Base-by-base conservation (phyloP, 2,329 filamentous ascomycete species). In the Cryphonectria parasitica region DNA sequence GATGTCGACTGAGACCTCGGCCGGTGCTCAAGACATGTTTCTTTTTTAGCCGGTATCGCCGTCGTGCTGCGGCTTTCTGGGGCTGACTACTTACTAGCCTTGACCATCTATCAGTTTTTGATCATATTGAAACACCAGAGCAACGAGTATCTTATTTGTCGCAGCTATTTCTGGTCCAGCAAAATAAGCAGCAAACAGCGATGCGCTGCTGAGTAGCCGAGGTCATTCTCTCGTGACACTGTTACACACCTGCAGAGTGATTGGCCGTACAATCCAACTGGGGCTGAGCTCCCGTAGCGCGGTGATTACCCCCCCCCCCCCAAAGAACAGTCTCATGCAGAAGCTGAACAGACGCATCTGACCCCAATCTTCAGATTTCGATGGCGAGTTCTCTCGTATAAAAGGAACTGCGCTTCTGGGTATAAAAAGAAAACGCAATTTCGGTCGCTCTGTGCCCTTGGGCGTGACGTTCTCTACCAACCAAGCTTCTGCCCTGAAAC, bases 391-490 rank as follows among this genome's bases (percentile, higher is more conserved):
- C 22, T 34, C 34, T 61, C 58, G 58, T 39, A 39, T 39, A 61
- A 19, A n/a, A 3, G 36, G 36, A n/a, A n/a, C n/a, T 61, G 56
- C 52, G 8, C 6, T n/a, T 61, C n/a, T 13, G 31, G 10, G 58
- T 61, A 61, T 39, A 36, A 61, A 61, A 61, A 61, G 58, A 61
- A 60, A 61, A 15, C 13, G 31, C 61, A 64, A 45, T 64, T 31
- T 45, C 36, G 15, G 22, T 28, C 61, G 39, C 25, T 10, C 17
- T 54, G 31, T 54, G 25, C 11, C 39, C 25, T 25, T 34, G 2
- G 28, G n/a, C 64, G n/a, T 39, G 45, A 31, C 22, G 45, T 34
- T n/a, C 19, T 54, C 22, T 39, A 13, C 11, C 36, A 39, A 39
- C 34, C 19, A 6, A 36, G 6, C 22, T 11, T 13, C 6, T 39